phyloP scores from a whole-genome alignment of 306 rosid species.

The Lathyrus oleraceus region DNA sequence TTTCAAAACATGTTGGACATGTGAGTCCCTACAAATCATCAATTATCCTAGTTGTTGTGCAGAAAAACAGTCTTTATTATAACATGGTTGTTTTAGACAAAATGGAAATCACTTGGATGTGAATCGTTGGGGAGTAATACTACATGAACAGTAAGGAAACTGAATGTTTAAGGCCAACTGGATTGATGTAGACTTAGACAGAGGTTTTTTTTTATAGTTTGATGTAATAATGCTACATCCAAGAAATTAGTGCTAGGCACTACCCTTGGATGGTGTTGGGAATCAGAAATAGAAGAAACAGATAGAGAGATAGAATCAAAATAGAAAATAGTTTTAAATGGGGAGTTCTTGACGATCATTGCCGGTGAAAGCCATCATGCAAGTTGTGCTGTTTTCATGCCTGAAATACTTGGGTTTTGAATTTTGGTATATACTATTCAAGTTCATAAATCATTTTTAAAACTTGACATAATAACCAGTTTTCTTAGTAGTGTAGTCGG shows the following conservation, averaged over 20 bases:
- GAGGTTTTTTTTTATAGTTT: slow-evolving; percentile 2
- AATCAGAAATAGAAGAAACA: slow-evolving; percentile 1
- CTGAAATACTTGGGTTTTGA: slow-evolving; percentile 1
- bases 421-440: slow-evolving; percentile 14
- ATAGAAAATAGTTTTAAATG: not conserved
- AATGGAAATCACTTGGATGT: slow-evolving; percentile 4
- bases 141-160: not conserved
- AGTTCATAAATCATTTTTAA: not conserved
- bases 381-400: not conserved
- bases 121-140: not conserved
- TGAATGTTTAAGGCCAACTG: not conserved
- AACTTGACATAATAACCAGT: not conserved
- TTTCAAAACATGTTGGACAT: slow-evolving; percentile 7
- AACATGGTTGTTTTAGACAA: slow-evolving; percentile 4
- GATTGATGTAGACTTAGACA: not conserved
- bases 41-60: not conserved
- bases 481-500: slow-evolving; percentile 6
- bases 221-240: not conserved
- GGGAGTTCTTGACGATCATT: not conserved
- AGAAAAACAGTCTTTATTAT: not conserved
- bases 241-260: not conserved
- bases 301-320: slow-evolving; percentile 22
- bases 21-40: not conserved
- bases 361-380: not conserved
- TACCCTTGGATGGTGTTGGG: slow-evolving; percentile 9